Base-by-base conservation (phyloP, 202 grass and related monocot genomes). In the Eragrostis tef region DNA sequence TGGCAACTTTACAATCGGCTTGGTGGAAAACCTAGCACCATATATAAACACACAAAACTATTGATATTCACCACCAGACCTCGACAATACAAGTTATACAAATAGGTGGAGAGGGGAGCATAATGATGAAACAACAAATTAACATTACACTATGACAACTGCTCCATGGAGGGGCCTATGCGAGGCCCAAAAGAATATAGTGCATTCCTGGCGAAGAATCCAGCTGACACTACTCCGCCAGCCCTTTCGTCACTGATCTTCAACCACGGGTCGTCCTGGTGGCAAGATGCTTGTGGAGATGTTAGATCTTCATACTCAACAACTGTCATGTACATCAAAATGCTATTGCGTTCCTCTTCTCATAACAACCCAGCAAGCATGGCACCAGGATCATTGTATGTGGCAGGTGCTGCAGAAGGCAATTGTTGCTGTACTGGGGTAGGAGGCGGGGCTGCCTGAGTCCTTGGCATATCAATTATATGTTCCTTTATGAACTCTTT, bases 401-500 rank as follows among this genome's bases (percentile, higher is more conserved):
- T 77, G 22, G 73, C 59, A 68, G 96, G 78, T 31, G 44, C 85
- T 19, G 83, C 75, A 36, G 92, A 36, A 80, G 89, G 62, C 74
- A 90, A 65, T 42, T 93, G 90, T 69, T 87, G 70, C 58, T 95
- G 93, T 77, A 88, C 52, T 8, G 83, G 80, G 61, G 69, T 43
- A 1, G 73, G 77, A 71, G 80, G 49, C 11, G 70, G 24, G 47
- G 85, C 52, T 14, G 74, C 73, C 27, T 69, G 73, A 79, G 71
- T 42, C 79, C 77, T 87, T 44, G 93, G 93, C 64, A 99, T 90
- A 80, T 80, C 80, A 11, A 99, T 63, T 51, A 99, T 70, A 86
- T 99, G 85, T 74, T 99, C 93, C 86, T 99, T 99, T 78, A 99
- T 81, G 24, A 90, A 93, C 61, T 99, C 96, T 83, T 99, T 99